phyloP scores from a whole-genome alignment of 1,139 yeast genomes.

The Candida glucosophila region DNA sequence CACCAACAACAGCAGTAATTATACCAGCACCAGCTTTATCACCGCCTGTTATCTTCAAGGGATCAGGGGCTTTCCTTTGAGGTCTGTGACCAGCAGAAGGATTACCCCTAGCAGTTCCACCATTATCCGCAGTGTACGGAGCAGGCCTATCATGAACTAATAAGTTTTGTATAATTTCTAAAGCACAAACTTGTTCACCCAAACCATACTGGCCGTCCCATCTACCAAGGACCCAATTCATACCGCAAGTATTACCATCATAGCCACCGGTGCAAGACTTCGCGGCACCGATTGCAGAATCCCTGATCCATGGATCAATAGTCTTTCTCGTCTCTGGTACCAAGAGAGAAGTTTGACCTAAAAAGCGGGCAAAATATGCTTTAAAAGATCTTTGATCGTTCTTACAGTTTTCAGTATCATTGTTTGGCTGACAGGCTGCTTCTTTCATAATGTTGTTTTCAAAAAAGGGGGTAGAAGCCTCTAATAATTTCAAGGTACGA shows the following conservation, averaged over 20 bases:
- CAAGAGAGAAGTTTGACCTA: conserved; percentile 67
- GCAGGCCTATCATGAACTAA: conserved; percentile 44
- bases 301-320: conserved; percentile 42
- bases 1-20: conserved; percentile 67
- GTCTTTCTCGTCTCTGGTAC: conserved; percentile 53
- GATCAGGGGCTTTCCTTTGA: conserved; percentile 25
- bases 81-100: conserved; percentile 52
- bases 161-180: conserved; percentile 66
- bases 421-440: conserved; percentile 64
- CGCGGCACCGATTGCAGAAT: conserved; percentile 76
- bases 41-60: conserved; percentile 46
- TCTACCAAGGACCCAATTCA: conserved; percentile 54
- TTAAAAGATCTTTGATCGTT: conserved; percentile 88
- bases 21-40: conserved; percentile 88
- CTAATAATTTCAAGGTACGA: conserved; percentile 45
- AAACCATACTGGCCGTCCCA: conserved; percentile 84
- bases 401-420: conserved; percentile 47
- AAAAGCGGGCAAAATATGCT: conserved; percentile 68
- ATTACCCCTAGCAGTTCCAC: conserved; percentile 55
- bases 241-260: conserved; percentile 88
- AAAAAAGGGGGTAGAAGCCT: conserved; percentile 48
- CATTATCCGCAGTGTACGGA: conserved; percentile 49
- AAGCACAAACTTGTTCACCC: conserved; percentile 88
- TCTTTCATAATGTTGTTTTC: conserved; percentile 63
- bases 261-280: conserved; percentile 75